phyloP scores from a whole-genome alignment of 306 rosid species.

The Canavalia ensiformis region DNA sequence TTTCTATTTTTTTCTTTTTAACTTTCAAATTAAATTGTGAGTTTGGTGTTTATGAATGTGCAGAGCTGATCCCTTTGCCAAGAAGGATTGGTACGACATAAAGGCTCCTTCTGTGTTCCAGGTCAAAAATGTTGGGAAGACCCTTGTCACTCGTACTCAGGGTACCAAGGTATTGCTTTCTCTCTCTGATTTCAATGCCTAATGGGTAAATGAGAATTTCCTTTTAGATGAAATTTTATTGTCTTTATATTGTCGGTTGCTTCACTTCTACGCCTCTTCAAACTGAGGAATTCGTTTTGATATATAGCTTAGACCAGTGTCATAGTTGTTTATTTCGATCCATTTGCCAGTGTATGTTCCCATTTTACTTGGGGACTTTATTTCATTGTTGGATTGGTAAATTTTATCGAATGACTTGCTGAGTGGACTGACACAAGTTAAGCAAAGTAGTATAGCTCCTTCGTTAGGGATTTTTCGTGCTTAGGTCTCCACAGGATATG shows the following conservation, averaged over 20 bases:
- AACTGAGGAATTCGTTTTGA: neutral
- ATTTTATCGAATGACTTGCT: neutral
- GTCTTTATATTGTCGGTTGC: neutral
- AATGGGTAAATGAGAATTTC: neutral
- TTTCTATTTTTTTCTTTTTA: neutral
- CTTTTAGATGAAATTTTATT: neutral
- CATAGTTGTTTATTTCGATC: neutral
- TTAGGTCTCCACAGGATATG: neutral
- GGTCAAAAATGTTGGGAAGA: conserved; percentile 80
- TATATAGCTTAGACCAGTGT: neutral
- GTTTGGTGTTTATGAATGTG: conserved; percentile 11
- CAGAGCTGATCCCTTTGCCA: conserved; percentile 91
- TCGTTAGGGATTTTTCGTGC: no score
- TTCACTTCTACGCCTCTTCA: neutral
- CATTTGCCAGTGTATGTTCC: neutral
- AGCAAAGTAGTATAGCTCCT: no score
- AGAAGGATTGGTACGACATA: conserved; percentile 97
- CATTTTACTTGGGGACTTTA: neutral
- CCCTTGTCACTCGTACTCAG: conserved; percentile 92
- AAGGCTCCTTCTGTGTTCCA: conserved; percentile 85
- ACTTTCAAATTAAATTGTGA: neutral
- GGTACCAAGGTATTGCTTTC: conserved; percentile 78
- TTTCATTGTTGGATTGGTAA: neutral
- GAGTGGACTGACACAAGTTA: neutral
- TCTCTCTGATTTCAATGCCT: no score